phyloP scores from a whole-genome alignment of 2,329 filamentous ascomycete species.

The Boeremia lycopersici region DNA sequence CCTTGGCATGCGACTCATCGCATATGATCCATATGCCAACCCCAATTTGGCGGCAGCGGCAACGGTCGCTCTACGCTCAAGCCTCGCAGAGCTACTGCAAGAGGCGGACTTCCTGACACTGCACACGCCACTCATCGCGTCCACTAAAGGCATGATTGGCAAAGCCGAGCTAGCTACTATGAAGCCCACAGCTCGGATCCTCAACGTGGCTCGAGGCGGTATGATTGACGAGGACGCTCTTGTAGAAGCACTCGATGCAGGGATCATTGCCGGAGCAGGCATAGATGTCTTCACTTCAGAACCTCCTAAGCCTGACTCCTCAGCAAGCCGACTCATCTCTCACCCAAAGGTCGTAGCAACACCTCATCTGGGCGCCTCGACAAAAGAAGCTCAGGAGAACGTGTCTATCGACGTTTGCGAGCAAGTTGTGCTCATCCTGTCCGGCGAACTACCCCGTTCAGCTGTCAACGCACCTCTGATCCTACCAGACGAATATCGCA shows the following conservation, averaged over 20 bases:
- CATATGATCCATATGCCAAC: constrained; percentile 79
- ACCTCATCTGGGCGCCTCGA: constrained; percentile 80
- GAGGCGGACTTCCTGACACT: constrained; percentile 78
- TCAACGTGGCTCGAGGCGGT: constrained; percentile 81
- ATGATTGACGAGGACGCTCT: constrained; percentile 80
- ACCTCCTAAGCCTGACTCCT: constrained; percentile 65
- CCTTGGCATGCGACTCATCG: constrained; percentile 75
- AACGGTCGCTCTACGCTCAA: constrained; percentile 67
- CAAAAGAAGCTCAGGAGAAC: constrained; percentile 82
- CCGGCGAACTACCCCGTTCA: constrained; percentile 73
- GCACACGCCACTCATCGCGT: constrained; percentile 79
- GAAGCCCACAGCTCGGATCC: constrained; percentile 73
- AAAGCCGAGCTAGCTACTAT: constrained; percentile 70
- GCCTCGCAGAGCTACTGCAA: constrained; percentile 66
- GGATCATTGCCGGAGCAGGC: constrained; percentile 76
- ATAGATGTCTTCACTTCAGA: constrained; percentile 82
- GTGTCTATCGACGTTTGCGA: constrained; percentile 83
- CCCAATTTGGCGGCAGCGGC: constrained; percentile 71
- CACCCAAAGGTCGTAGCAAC: constrained; percentile 78
- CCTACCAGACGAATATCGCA: constrained; percentile 78
- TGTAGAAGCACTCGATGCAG: constrained; percentile 70
- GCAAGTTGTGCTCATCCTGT: constrained; percentile 75
- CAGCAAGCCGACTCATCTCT: constrained; percentile 66
- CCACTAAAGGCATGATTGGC: constrained; percentile 75
- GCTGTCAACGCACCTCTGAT: constrained; percentile 85